phyloP scores from a whole-genome alignment of 2,329 filamentous ascomycete genomes.

The Aspergillus terreus region DNA sequence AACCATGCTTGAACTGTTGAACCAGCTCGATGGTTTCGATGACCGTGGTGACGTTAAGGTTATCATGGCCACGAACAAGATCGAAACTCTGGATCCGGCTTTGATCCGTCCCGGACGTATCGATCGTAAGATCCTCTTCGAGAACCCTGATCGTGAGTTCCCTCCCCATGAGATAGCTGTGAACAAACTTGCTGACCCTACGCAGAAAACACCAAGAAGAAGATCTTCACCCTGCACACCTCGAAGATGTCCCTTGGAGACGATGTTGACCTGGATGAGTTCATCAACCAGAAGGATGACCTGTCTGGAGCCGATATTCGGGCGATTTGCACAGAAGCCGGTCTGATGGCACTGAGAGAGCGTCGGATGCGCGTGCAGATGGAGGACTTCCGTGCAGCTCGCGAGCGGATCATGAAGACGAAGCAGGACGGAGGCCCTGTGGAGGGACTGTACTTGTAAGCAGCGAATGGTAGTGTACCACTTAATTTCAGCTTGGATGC shows the following conservation, averaged over 20 bases:
- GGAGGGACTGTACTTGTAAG: conserved; percentile 95
- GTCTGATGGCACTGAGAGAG: conserved; percentile 88
- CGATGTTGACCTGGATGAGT: conserved; percentile 97
- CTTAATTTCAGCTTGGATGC: conserved; percentile 7
- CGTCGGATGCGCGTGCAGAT: conserved; percentile 98
- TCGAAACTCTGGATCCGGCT: conserved; percentile 92
- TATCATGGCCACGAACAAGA: conserved; percentile 99
- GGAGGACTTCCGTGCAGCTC: conserved; percentile 90
- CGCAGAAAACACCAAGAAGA: conserved; percentile 80
- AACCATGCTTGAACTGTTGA: conserved; percentile 96
- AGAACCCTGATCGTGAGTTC: conserved; percentile 64
- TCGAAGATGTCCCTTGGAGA: conserved; percentile 97
- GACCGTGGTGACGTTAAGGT: conserved; percentile 99
- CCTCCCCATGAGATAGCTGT: neutral
- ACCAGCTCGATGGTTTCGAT: conserved; percentile 98
- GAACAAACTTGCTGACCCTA: conserved; percentile 19
- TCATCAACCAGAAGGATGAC: conserved; percentile 98
- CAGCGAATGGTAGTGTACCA: conserved; percentile 9
- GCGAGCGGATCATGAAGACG: conserved; percentile 93
- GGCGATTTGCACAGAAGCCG: conserved; percentile 96
- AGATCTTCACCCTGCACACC: conserved; percentile 97
- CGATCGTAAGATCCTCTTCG: conserved; percentile 89
- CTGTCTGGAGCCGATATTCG: conserved; percentile 97
- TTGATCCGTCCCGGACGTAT: conserved; percentile 96
- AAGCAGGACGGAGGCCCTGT: conserved; percentile 94